These are phyloP conservation scores for Talaromyces adpressus DNA, from an alignment of 495 filamentous ascomycete genomes.

Conservation along the genomic window DNA sequence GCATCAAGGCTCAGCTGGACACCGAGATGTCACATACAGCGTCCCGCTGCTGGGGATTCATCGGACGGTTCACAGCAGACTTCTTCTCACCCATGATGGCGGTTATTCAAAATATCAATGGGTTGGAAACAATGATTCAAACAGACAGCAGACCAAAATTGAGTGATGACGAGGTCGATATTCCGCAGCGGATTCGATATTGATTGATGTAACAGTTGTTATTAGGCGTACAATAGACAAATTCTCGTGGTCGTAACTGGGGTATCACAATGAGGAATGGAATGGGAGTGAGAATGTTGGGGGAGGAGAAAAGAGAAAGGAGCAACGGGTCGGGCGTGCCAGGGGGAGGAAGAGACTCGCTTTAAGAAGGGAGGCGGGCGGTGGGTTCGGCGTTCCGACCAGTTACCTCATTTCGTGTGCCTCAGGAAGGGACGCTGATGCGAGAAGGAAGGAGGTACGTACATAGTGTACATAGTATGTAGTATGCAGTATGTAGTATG, in stretches of 20 bases:
- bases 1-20: not conserved
- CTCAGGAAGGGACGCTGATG: not conserved
- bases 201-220: not conserved
- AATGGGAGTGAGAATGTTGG: conserved; percentile 5
- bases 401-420: not conserved
- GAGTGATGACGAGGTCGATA: not conserved
- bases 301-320: not conserved
- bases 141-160: not conserved
- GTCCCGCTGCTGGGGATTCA: conserved; percentile 27
- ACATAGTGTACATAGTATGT: no score
- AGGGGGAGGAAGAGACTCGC: not conserved
- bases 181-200: not conserved
- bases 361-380: not conserved
- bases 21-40: not conserved
- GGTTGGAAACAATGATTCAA: not conserved
- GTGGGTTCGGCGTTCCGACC: conserved; percentile 1
- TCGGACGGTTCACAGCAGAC: conserved; percentile 55
- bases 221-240: not conserved
- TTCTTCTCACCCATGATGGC: conserved; percentile 31
- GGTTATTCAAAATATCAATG: not conserved
- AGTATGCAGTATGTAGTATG: no score
- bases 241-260: conserved; percentile 1
- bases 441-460: not conserved
- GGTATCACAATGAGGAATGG: conserved; percentile 7
- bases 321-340: not conserved